Base-by-base conservation (phyloP, 2,329 filamentous ascomycete genomes). In the Botrytis deweyae region DNA sequence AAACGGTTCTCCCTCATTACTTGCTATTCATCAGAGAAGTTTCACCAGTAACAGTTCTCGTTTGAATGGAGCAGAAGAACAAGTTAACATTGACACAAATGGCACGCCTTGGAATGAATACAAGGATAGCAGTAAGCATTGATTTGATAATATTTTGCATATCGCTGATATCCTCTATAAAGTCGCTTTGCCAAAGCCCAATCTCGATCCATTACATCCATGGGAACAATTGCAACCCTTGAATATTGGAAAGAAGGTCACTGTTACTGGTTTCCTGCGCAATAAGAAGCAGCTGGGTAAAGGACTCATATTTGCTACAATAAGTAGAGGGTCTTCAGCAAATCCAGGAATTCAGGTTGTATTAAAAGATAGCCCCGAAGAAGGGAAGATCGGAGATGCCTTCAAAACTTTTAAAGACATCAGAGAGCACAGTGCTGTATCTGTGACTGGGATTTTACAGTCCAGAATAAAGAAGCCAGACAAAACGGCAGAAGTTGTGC, bases 201-300 rank as follows among this genome's bases (percentile, higher is more conserved):
- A 42, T 22, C 73, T 79, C 64, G 46, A 72, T 68, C 70, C 77
- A 62, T 40, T 65, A 18, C 58, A 72, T 55, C 72, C 67, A 62
- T 70, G 77, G 38, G 64, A 36, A 16, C 12, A 12, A n/a, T 25
- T 52, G 22, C 65, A 70, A 52, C 70, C 62, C 49, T 73, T 77
- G 29, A 68, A 70, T 14, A 64, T 80, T 9, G 82, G 83, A 55
- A 64, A 84, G 12, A 79, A 83, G 33, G 85, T 92, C 46, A 85
- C 85, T 0, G 81, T 93, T 0, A 87, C 90, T 81, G 95, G 95
- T 33, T 96, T 95, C 78, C 82, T 97, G 0, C 89, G 90, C 40
- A 89, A 89, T 74, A 87, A 90, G 44, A 87, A 89, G 75, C 89
- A 93, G 78, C 85, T 94, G 36, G 90, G 89, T 42, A 90, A 90